Evolutionary conservation across 1,139 yeast species (phyloP), one percentile per base, ranked within the genome.

Genomic region (Geotrichum reessii): DNA sequence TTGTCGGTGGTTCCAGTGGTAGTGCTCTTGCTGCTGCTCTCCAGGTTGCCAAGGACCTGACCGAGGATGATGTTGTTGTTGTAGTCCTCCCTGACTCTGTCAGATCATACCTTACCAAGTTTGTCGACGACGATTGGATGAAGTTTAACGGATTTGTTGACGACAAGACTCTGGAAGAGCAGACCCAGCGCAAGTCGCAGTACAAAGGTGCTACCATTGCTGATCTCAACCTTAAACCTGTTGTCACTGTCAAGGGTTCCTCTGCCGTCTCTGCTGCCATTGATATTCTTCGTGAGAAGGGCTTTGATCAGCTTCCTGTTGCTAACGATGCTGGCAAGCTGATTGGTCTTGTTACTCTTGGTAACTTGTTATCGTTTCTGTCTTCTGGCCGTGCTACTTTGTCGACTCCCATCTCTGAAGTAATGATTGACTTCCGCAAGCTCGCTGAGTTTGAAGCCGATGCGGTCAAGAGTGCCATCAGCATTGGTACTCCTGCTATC

Each of bases 121-220:
- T 89, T 70, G 93, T 89, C 55, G 96, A 89, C 72, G 95, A 89
- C 69, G 95, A 87, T 75, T 89, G 96, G 96, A 84, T 89, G 88
- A 82, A 81, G 72, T 83, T 83, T 67, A 87, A 88, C 71, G 88
- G 90, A 5, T 85, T 89, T 69, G 76, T 77, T 28, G 82, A 78
- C 58, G 87, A 82, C 62, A 71, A 74, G 55, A 73, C 78, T 33
- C 63, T 70, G 54, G 68, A 67, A 62, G 79, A 79, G 57, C 74
- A 76, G 50, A 75, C 77, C 53, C 73, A 76, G 65, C 77, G 79
- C 69, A 75, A 81, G 60, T 64, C 66, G 66, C 77, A 78, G 59
- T 78, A 76, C 72, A 82, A 83, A 66, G 83, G 79, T 51, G 82
- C 81, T 61, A 84, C 85, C 56, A 87, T 89, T 66, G 78, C 77